Conservation (phyloP, 257 asterid species). For the Phtheirospermum japonicum region DNA sequence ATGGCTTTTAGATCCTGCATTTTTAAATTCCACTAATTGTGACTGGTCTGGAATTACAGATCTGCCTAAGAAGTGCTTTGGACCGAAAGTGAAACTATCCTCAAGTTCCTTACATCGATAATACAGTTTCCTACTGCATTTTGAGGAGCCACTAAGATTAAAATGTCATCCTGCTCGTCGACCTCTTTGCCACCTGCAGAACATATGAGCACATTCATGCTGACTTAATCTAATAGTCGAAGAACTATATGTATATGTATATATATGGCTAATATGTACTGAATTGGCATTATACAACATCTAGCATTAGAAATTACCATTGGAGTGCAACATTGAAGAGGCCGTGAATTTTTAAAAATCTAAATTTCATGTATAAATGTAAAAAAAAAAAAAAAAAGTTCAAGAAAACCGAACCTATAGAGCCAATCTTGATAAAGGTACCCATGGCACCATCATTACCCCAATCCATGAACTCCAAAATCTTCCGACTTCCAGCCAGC, state of each 20-base stretch:
- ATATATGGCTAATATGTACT: no score
- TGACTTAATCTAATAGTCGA: not conserved
- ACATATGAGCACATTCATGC: conserved; percentile 21
- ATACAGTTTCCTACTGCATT: conserved; percentile 94
- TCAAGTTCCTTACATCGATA: conserved; percentile 62
- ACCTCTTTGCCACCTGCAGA: conserved; percentile 84
- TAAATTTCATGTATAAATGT: not conserved
- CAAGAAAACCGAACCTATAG: conserved; percentile 52
- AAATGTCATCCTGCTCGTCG: conserved; percentile 82
- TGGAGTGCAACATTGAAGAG: not conserved
- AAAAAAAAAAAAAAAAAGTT: not conserved
- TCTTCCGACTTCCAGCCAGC: conserved; percentile 85
- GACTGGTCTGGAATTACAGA: conserved; percentile 21
- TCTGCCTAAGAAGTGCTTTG: conserved; percentile 6
- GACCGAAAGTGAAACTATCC: conserved; percentile 14
- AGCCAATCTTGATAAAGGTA: conserved; percentile 74
- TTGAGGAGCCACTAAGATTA: conserved; percentile 96
- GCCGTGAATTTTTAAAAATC: not conserved
- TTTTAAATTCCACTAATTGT: conserved; percentile 20
- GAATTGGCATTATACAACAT: not conserved
- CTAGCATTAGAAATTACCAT: not conserved
- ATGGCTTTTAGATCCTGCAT: conserved; percentile 86
- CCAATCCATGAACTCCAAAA: conserved; percentile 98
- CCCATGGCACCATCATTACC: conserved; percentile 85
- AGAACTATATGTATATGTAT: not conserved